Percentiles rank a stretch among this genome's conserved stretches.
Conservation (phyloP, 768 basidiomycete species). For the Lactarius evosmus region DNA sequence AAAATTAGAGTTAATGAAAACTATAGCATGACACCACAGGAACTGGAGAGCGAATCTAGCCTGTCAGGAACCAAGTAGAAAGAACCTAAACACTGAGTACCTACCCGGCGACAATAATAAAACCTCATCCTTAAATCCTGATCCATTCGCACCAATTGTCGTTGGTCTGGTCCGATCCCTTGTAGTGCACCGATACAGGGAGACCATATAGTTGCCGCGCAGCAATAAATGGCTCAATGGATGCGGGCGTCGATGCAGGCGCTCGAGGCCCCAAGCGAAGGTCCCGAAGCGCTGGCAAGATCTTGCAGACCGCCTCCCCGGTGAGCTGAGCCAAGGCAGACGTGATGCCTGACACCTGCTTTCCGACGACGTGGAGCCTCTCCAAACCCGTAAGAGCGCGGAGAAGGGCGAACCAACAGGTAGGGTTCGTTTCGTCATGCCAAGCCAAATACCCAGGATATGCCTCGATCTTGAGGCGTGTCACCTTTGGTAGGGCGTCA, state of each 20-base stretch:
- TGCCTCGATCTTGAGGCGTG: background rate
- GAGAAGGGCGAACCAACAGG: background rate
- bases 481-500: background rate
- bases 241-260: background rate
- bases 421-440: background rate
- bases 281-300: constrained; percentile 3
- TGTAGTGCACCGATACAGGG: background rate
- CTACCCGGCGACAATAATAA: too few relatives aligned
- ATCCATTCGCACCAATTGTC: too few relatives aligned
- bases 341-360: background rate
- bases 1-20: too few relatives aligned
- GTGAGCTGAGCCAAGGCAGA: background rate
- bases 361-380: background rate
- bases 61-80: too few relatives aligned
- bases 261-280: too few relatives aligned
- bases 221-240: background rate
- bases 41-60: too few relatives aligned
- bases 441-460: too few relatives aligned
- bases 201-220: background rate
- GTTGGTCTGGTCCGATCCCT: too few relatives aligned
- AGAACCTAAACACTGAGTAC: too few relatives aligned
- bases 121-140: too few relatives aligned
- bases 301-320: background rate
- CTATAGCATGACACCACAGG: too few relatives aligned
- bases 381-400: background rate